Evolutionary conservation across 345 rosid genomes (phyloP).

Genomic region (Hibiscus tridactylites): DNA sequence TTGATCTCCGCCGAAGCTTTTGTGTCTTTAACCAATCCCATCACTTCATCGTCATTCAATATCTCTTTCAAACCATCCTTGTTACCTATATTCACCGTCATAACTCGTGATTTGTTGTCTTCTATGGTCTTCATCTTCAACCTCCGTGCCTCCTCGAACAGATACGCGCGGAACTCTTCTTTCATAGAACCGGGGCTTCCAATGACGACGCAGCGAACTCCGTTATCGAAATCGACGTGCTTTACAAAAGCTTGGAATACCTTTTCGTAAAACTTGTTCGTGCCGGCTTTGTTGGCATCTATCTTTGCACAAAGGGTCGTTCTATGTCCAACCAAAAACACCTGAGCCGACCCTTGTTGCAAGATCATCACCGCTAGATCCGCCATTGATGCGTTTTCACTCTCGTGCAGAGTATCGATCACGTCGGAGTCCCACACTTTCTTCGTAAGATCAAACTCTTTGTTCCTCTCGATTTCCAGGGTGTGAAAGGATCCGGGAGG

Average conservation of each 20-base stretch:
- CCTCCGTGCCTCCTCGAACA: constrained; percentile 4
- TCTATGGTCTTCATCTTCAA: constrained; percentile 2
- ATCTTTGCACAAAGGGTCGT: constrained; percentile 11
- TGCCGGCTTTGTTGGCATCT: not conserved
- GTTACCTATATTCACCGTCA: not conserved
- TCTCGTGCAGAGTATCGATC: not conserved
- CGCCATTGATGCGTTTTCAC: not conserved
- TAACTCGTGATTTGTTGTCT: constrained; percentile 8
- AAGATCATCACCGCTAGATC: constrained; percentile 12
- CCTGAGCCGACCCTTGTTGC: not conserved
- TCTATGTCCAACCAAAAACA: constrained; percentile 7
- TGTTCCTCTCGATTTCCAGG: constrained; percentile 1
- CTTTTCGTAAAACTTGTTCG: not conserved
- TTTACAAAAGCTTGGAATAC: constrained; percentile 6
- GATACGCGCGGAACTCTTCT: not conserved
- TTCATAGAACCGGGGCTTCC: constrained; percentile 5
- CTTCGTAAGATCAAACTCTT: constrained; percentile 9
- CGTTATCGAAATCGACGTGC: constrained; percentile 10
- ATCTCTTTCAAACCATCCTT: not conserved
- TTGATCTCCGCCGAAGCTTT: constrained; percentile 6
- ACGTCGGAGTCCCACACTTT: not conserved
- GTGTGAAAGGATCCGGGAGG: not conserved
- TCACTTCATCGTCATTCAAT: not conserved
- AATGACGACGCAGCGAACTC: not conserved
- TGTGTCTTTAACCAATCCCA: constrained; percentile 7